Conservation (phyloP, 1,139 yeast species). For the Petasospora fabianii region DNA sequence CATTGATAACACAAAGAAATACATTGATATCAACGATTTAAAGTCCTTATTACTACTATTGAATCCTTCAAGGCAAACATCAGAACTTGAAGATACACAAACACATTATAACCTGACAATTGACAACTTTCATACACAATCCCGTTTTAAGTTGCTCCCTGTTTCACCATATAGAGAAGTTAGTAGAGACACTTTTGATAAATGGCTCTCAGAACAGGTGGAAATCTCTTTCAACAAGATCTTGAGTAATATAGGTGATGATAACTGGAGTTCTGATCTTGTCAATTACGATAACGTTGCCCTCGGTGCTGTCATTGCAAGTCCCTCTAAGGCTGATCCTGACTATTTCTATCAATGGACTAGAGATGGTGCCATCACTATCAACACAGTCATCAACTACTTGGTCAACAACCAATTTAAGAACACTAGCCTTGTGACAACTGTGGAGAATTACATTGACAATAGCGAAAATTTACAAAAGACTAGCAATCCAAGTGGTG, state of each 20-base stretch:
- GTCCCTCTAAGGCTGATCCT: conserved; percentile 68
- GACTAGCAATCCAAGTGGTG: conserved; percentile 64
- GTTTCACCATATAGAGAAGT: conserved; percentile 20
- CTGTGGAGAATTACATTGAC: conserved; percentile 58
- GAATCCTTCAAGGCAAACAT: too few relatives aligned
- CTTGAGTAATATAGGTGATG: conserved; percentile 62
- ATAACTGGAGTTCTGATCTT: conserved; percentile 28
- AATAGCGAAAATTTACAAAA: conserved; percentile 62
- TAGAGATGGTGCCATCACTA: conserved; percentile 83
- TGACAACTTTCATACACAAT: conserved; percentile 23
- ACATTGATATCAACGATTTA: conserved; percentile 1
- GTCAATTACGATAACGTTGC: conserved; percentile 39
- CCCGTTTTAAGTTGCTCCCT: conserved; percentile 16
- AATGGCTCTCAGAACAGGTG: conserved; percentile 55
- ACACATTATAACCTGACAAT: conserved; percentile 11
- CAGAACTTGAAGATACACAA: background rate
- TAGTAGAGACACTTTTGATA: conserved; percentile 41
- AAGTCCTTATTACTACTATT: background rate
- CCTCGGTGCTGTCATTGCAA: conserved; percentile 77
- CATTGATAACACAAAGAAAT: background rate
- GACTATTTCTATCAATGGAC: conserved; percentile 89
- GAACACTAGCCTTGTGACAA: conserved; percentile 29
- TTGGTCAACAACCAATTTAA: conserved; percentile 33
- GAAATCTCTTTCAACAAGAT: conserved; percentile 50
- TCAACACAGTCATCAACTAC: conserved; percentile 57